Conservation (phyloP, 306 rosid species). For the Potentilla sterilis region DNA sequence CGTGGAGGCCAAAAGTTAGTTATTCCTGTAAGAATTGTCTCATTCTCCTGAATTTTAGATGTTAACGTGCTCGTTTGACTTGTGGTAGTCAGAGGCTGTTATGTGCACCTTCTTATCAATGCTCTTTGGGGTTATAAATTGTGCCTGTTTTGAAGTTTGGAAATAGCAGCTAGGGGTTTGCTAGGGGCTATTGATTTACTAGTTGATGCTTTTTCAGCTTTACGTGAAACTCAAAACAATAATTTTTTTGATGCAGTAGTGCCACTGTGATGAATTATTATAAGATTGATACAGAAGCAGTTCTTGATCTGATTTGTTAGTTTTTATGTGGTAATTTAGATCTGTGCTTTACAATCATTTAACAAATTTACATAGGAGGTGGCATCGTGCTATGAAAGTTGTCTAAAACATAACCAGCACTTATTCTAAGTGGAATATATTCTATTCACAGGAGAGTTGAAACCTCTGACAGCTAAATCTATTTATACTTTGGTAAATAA, state of each 20-base stretch:
- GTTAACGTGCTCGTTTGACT: conserved; percentile 18
- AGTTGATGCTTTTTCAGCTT: not conserved
- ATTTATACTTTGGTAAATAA: not conserved
- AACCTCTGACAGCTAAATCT: not conserved
- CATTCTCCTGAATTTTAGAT: conserved; percentile 15
- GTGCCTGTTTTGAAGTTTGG: not conserved
- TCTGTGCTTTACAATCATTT: not conserved
- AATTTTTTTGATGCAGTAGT: not conserved
- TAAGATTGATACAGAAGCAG: not conserved
- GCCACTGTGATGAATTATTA: not conserved
- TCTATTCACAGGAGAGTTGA: not conserved
- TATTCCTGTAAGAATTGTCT: conserved; percentile 64
- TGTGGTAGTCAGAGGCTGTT: conserved; percentile 6
- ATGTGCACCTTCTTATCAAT: not conserved
- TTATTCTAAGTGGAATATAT: not conserved
- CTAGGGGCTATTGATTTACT: not conserved
- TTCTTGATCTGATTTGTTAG: not conserved
- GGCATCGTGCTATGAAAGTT: not conserved
- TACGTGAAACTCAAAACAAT: not conserved
- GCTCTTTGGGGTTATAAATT: not conserved
- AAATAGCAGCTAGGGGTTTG: not conserved
- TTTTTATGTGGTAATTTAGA: not conserved
- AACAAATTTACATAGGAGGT: not conserved
- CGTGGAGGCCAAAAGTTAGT: conserved; percentile 92
- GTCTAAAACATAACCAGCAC: not conserved